Percentiles rank a stretch among this genome's conserved stretches.
phyloP scores from a whole-genome alignment of 2,329 filamentous ascomycete species.

The Colletotrichum sp. region DNA sequence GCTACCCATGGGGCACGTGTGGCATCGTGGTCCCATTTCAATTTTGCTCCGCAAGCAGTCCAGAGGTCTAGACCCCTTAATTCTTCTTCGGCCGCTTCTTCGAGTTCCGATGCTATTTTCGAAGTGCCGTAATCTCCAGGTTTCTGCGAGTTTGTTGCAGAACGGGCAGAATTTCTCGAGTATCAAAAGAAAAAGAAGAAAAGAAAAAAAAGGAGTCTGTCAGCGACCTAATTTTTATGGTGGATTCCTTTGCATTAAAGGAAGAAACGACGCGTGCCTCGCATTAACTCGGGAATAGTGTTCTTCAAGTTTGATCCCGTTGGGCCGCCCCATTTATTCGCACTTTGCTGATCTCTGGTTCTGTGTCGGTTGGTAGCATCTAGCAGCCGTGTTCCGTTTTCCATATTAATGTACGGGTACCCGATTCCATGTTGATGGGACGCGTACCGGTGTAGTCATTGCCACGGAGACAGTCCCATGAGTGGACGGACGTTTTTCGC shows the following conservation, averaged over 20 bases:
- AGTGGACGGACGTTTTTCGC: background rate
- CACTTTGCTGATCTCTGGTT: background rate
- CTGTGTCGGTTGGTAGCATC: background rate
- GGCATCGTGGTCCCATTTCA: background rate
- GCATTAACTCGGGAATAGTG: background rate
- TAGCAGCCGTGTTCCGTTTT: background rate
- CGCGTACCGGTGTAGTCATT: background rate
- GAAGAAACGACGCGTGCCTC: background rate
- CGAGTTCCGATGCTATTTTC: background rate
- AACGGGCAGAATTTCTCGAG: background rate
- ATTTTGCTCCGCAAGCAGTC: background rate
- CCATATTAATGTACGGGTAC: conserved; percentile 1
- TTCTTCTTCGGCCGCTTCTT: background rate
- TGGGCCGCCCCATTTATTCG: background rate
- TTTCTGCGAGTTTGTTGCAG: background rate
- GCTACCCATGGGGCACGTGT: conserved; percentile 1
- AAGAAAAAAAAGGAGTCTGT: background rate
- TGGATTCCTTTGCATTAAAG: background rate
- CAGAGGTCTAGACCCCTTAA: background rate
- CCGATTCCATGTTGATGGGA: background rate
- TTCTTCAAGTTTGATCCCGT: background rate
- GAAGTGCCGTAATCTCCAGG: background rate
- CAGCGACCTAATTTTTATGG: background rate
- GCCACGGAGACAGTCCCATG: background rate
- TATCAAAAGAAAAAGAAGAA: background rate